Evolutionary conservation across 768 basidiomycete genomes (phyloP).

Genomic region (Serpula lacrymans): DNA sequence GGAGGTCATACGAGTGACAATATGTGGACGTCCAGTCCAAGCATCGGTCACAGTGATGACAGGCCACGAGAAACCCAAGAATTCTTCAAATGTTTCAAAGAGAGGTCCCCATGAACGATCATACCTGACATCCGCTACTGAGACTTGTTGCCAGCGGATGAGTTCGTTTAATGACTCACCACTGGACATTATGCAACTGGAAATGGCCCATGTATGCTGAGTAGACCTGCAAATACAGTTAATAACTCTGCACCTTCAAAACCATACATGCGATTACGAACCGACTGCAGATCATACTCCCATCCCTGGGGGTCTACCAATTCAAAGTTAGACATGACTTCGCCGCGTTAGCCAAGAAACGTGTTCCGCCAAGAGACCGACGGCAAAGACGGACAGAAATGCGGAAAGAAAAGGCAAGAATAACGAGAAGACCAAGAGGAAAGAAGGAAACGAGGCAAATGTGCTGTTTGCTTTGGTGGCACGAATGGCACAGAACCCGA

Average conservation of each 20-base stretch:
- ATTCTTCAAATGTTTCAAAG: conserved; percentile 76
- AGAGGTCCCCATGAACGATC: conserved; percentile 77
- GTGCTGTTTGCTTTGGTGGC: too few species aligned
- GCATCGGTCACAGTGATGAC: conserved; percentile 73
- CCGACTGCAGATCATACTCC: conserved; percentile 79
- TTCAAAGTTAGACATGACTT: conserved; percentile 70
- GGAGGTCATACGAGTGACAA: conserved; percentile 72
- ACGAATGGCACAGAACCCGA: too few species aligned
- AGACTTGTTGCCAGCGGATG: too few species aligned
- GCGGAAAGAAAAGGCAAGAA: too few species aligned
- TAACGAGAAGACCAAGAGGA: too few species aligned
- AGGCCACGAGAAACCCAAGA: conserved; percentile 82
- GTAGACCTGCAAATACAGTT: conserved; percentile 44
- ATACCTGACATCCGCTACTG: conserved; percentile 48
- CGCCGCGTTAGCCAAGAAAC: too few species aligned
- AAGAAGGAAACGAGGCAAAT: too few species aligned
- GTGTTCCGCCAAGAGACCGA: too few species aligned
- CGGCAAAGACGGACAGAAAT: too few species aligned
- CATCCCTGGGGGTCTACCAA: conserved; percentile 74
- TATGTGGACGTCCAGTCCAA: conserved; percentile 69
- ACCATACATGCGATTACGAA: conserved; percentile 31
- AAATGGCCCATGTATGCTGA: conserved; percentile 80
- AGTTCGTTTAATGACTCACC: conserved; percentile 38
- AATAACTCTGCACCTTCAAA: background rate
- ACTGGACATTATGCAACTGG: conserved; percentile 64